Base-by-base conservation (phyloP, 2,329 filamentous ascomycete genomes). In the Pyrenophora graminea region DNA sequence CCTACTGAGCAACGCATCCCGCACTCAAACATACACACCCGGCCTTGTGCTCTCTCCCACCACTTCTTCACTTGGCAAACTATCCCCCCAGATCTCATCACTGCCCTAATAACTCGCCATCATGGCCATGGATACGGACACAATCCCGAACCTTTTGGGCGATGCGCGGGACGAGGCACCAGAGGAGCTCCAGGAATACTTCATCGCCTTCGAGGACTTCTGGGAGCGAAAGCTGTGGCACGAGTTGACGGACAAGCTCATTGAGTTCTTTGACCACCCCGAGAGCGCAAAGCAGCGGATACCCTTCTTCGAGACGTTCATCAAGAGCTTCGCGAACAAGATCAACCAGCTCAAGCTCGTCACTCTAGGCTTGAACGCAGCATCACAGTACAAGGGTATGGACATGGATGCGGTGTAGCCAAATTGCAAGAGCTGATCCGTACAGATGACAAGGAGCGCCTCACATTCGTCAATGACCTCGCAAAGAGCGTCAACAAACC, bases 141-240 rank as follows among this genome's bases (percentile, higher is more conserved):
- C 87, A 70, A 94, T 97, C 74, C 84, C 90, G 72, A 90, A 96
- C 75, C 96, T 97, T 78, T 88, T 99, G 60, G 85, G 86, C 55
- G 88, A 96, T 66, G 90, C 95, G 83, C 89, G 91, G 73, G 91
- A 96, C 71, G 81, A 86, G 73, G 90, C 91, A 68, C 89, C 91
- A 45, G 89, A 91, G 64, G 89, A 96, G 74, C 84, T 96, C 45
- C 92, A 97, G 77, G 84, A 88, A 68, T 85, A 90, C 69, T 90
- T 97, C 75, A 83, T 99, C 66, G 85, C 88, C 67, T 96, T 99
- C 62, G 94, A 99, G 80, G 91, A 96, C 73, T 90, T 86, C 71
- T 99, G 94, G 94, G 94, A 99, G 81, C 87, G 93, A 68, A 97
- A 97, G 79, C 84, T 99, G 77, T 99, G 94, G 94, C 94, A 99